phyloP scores from a whole-genome alignment of 1,139 yeast genomes.

The Candida sp. region DNA sequence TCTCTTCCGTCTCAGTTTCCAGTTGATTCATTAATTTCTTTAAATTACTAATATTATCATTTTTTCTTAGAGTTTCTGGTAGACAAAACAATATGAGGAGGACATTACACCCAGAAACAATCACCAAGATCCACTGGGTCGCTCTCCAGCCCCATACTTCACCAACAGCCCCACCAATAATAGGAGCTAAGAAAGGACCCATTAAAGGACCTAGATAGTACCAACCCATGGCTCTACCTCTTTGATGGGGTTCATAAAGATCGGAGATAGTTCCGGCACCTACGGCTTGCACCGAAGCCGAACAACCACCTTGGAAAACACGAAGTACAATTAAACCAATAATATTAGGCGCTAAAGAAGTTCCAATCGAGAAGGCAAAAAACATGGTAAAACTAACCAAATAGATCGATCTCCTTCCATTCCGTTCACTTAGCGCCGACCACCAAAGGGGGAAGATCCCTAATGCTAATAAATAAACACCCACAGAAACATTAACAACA shows the following conservation, averaged over 20 bases:
- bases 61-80: slow-evolving; percentile 73
- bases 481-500: slow-evolving; percentile 74
- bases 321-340: slow-evolving; percentile 65
- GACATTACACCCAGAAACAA: slow-evolving; percentile 56
- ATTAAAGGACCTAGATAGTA: slow-evolving; percentile 79
- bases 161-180: slow-evolving; percentile 75
- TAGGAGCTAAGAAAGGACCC: slow-evolving; percentile 81
- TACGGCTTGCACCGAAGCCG: slow-evolving; percentile 84
- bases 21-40: slow-evolving; percentile 30
- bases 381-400: slow-evolving; percentile 62
- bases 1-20: no score
- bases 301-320: slow-evolving; percentile 73
- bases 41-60: slow-evolving; percentile 49
- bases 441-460: slow-evolving; percentile 91
- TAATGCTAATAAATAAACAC: slow-evolving; percentile 67
- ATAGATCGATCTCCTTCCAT: slow-evolving; percentile 75
- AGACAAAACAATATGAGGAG: slow-evolving; percentile 50
- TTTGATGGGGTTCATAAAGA: slow-evolving; percentile 58
- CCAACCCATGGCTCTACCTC: slow-evolving; percentile 81
- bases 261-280: slow-evolving; percentile 91
- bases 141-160: slow-evolving; percentile 84
- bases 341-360: slow-evolving; percentile 64
- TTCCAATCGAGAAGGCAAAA: slow-evolving; percentile 66
- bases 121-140: slow-evolving; percentile 82
- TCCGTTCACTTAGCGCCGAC: slow-evolving; percentile 73